phyloP scores from a whole-genome alignment of 805 yeast genomes.

The Candida insectorum region DNA sequence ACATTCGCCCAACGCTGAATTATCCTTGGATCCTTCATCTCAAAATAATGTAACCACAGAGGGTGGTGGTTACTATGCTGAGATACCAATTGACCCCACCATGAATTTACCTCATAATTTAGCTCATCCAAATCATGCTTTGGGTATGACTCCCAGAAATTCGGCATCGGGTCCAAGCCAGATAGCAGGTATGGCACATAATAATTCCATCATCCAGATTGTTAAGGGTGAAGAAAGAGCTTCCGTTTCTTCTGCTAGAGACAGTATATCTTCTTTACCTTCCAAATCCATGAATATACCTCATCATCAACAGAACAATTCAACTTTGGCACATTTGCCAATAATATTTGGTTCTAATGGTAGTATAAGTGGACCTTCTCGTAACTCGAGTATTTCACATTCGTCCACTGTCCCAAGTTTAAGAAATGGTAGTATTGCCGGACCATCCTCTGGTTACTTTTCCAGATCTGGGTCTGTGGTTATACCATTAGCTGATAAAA shows the following conservation, averaged over 20 bases:
- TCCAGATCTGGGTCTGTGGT: constrained; percentile 38
- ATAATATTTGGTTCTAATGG: constrained; percentile 38
- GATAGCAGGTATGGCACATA: constrained; percentile 16
- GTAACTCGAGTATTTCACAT: constrained; percentile 33
- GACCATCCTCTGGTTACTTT: constrained; percentile 26
- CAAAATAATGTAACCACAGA: constrained; percentile 22
- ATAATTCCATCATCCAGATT: constrained; percentile 40
- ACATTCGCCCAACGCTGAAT: constrained; percentile 14
- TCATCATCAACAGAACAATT: constrained; percentile 39
- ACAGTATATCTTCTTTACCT: constrained; percentile 40
- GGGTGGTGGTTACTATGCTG: constrained; percentile 44
- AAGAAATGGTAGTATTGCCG: constrained; percentile 38
- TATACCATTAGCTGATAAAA: constrained; percentile 25
- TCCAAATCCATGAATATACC: constrained; percentile 46
- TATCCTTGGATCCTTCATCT: constrained; percentile 27
- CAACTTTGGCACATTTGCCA: constrained; percentile 41
- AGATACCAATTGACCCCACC: constrained; percentile 42
- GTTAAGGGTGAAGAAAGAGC: constrained; percentile 34
- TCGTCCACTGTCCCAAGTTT: constrained; percentile 37
- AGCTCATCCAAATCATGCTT: constrained; percentile 21
- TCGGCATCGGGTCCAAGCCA: constrained; percentile 19
- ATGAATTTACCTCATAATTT: constrained; percentile 44
- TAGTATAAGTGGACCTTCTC: constrained; percentile 39
- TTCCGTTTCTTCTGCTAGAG: constrained; percentile 31
- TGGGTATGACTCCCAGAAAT: constrained; percentile 27